Conservation (phyloP, 2,329 filamentous ascomycete species). For the Ascosphaera pollenicola region DNA sequence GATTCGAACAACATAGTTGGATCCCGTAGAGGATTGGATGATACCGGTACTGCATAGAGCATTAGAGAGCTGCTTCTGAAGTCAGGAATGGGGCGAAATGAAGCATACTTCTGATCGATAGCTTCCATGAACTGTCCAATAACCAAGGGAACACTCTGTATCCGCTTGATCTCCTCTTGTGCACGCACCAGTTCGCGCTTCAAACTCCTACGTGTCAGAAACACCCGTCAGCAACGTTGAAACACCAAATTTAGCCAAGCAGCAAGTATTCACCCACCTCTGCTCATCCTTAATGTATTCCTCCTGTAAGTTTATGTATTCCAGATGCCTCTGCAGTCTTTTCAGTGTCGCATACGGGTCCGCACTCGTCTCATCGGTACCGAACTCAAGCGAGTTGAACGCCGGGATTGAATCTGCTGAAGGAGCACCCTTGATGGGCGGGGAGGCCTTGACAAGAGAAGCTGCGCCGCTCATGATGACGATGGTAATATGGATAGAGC, state of each 20-base stretch:
- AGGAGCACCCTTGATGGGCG: slow-evolving; percentile 57
- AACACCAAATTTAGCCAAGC: too few species aligned
- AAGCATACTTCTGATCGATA: slow-evolving; percentile 83
- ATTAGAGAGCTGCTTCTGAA: slow-evolving; percentile 1
- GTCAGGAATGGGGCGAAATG: neutral
- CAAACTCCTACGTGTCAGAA: slow-evolving; percentile 41
- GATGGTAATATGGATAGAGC: too few species aligned
- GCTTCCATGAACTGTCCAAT: slow-evolving; percentile 99
- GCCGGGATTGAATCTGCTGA: slow-evolving; percentile 62
- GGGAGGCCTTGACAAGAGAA: too few species aligned
- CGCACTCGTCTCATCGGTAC: slow-evolving; percentile 49
- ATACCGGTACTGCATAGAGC: slow-evolving; percentile 57
- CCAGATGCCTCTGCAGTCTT: slow-evolving; percentile 86
- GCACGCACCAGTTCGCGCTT: slow-evolving; percentile 94
- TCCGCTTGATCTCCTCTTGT: slow-evolving; percentile 98
- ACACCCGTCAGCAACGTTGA: slow-evolving; percentile 4
- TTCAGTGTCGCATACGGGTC: slow-evolving; percentile 94
- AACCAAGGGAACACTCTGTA: slow-evolving; percentile 92
- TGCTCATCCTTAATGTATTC: slow-evolving; percentile 99
- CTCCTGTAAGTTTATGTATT: slow-evolving; percentile 95
- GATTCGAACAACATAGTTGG: slow-evolving; percentile 97
- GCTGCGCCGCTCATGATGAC: too few species aligned
- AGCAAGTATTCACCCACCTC: slow-evolving; percentile 29
- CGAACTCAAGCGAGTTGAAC: slow-evolving; percentile 65
- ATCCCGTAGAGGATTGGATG: slow-evolving; percentile 93